Base-by-base conservation (phyloP, 768 basidiomycete species). In the Xerocomus potaroensis region DNA sequence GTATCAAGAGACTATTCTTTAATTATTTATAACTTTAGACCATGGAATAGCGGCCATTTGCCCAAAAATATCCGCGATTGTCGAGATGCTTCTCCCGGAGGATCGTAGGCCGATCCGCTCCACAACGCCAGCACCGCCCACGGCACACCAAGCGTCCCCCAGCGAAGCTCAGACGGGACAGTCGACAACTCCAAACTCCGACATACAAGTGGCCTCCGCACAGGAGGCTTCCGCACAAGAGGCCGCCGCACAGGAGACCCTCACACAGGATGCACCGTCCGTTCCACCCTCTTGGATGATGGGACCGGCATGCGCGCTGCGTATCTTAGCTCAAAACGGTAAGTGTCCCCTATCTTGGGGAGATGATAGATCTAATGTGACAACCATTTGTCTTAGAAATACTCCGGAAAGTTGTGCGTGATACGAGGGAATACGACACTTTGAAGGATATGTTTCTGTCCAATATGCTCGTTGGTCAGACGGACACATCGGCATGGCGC, bases 261-360 rank as follows among this genome's bases (percentile, higher is more conserved):
- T 16, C 11, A 18, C 38, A 15, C 16, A 8, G 19, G 11, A 15
- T 21, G 4, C 15, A 24, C 37, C 46, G 26, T 24, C 54, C 26
- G 10, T 6, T 5, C 26, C 26, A 5, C 26, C 26, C 40, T 50
- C 51, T 8, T 43, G 35, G 50, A 54, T 60, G 55, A 5, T 60
- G 43, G 59, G 59, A 30, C 55, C 58, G 3, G 50, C 59, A 14
- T 60, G 52, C 18, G 59, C 59, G 9, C 16, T 60, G 26, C 50
- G 52, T 8, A 51, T 44, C 8, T 41, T 60, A 23, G 53, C 53
- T 9, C 50, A 47, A 24, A 34, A 48, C 15, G 14, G 58, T 8
- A 43, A 46, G 50, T 47, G 7, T 45, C 5, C 12, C 3, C 8
- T 19, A 10, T 23, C 26, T 21, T 14, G 1, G 3, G 16, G 8